Evolutionary conservation across 2,329 filamentous ascomycete genomes (phyloP).

Genomic region (Trichophyton verrucosum): DNA sequence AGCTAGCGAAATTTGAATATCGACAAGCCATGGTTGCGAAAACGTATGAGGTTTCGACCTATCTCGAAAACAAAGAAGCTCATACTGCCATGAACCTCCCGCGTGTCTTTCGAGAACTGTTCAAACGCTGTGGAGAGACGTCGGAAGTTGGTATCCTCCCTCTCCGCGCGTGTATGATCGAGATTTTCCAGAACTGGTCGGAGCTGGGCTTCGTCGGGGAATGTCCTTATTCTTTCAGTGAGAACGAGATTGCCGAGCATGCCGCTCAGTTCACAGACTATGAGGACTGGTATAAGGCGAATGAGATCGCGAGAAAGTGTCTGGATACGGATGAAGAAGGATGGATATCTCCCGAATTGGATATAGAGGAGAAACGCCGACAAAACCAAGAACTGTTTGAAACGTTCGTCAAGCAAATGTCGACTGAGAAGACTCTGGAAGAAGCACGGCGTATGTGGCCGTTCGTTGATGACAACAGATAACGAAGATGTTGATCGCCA

Average conservation of each 20-base stretch:
- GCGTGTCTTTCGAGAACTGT: slow-evolving; percentile 21
- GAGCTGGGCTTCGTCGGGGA: slow-evolving; percentile 17
- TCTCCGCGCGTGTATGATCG: slow-evolving; percentile 22
- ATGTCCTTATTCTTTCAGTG: slow-evolving; percentile 19
- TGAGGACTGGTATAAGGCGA: slow-evolving; percentile 12
- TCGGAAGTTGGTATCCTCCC: slow-evolving; percentile 21
- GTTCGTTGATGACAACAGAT: neutral
- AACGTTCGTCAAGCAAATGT: neutral
- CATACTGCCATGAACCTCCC: slow-evolving; percentile 19
- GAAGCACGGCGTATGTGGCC: neutral
- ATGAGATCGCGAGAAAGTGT: slow-evolving; percentile 15
- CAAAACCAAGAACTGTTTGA: neutral
- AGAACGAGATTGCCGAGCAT: slow-evolving; percentile 19
- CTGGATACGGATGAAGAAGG: slow-evolving; percentile 26
- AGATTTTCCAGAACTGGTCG: slow-evolving; percentile 19
- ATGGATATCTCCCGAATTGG: slow-evolving; percentile 24
- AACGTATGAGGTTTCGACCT: neutral
- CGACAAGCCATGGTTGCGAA: neutral
- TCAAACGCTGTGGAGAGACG: slow-evolving; percentile 21
- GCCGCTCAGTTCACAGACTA: slow-evolving; percentile 22
- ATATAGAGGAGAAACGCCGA: slow-evolving; percentile 10
- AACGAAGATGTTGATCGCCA: too few relatives aligned
- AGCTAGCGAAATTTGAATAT: neutral
- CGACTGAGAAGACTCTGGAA: neutral
- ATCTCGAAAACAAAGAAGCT: slow-evolving; percentile 6